Percentiles rank a stretch among this genome's conserved stretches.
phyloP scores from a whole-genome alignment of 176 grass and related monocot genomes.

The Musa acuminata region DNA sequence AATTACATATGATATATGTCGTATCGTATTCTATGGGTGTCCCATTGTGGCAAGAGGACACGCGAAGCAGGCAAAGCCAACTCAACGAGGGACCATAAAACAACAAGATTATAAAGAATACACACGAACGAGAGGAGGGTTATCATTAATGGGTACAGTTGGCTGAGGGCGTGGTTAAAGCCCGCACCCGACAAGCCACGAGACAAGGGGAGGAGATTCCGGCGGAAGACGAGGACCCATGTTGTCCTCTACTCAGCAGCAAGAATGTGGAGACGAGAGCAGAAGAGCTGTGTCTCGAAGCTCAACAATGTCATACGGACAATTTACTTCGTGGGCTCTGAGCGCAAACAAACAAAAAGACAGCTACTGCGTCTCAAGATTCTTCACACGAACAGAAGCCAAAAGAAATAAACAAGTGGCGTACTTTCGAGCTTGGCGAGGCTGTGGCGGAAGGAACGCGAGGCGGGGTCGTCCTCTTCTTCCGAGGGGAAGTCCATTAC shows the following conservation, averaged over 20 bases:
- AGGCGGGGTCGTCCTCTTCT: slow-evolving; percentile 32
- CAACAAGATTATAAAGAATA: too few species aligned
- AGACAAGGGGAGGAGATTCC: slow-evolving; percentile 17
- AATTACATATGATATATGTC: not conserved
- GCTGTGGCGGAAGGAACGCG: slow-evolving; percentile 36
- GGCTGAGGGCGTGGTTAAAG: too few species aligned
- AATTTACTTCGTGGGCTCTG: too few species aligned
- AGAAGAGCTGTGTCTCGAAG: too few species aligned
- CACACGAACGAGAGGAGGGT: too few species aligned
- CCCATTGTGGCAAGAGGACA: not conserved
- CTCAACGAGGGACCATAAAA: too few species aligned
- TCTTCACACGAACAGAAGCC: not conserved
- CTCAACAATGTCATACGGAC: too few species aligned
- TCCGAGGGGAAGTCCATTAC: slow-evolving; percentile 69
- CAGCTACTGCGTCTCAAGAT: not conserved
- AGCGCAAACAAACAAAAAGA: not conserved
- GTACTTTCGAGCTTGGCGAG: slow-evolving; percentile 54
- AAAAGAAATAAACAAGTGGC: not conserved
- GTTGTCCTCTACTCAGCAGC: too few species aligned
- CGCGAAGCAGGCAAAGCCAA: not conserved
- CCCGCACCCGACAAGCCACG: too few species aligned
- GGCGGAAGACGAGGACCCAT: slow-evolving; percentile 15
- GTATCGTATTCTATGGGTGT: too few species aligned
- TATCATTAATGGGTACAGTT: too few species aligned
- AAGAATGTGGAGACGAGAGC: not conserved